Evolutionary conservation across 768 basidiomycete genomes (phyloP), one percentile per base, ranked within the genome.

Genomic region (Trametes meyenii): DNA sequence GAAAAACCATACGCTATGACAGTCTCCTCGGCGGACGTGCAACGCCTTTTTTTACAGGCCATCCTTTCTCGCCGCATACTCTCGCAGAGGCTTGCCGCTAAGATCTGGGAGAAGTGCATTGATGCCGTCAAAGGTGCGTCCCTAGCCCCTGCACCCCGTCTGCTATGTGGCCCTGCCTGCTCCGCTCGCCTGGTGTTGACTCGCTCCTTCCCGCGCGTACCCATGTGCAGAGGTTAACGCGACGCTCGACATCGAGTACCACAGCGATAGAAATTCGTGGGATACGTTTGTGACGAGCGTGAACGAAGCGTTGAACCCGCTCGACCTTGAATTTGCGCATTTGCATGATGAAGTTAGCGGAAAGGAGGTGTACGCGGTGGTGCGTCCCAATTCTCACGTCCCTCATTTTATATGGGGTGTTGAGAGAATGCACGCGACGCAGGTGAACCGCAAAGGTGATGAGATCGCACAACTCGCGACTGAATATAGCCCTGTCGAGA

Each of bases 361-460:
- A 13, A 75, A 73, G 56, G 83, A 83, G 61, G 81, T 86, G 76
- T 91, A 85, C 64, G 84, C 85, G 10, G 71, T 95, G 68, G 93
- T 94, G 65, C 64, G 87, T 73, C 36, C 45, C 36, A 10, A 23
- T 36, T 42, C 4, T 12, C n/a, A 6, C 29, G 17, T 65, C 24
- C 8, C 29, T 0, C 17, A 17, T n/a, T 7, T 23, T 21, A 16
- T 12, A 19, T 12, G 5, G 16, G 21, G 36, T 17, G 17, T 49
- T n/a, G n/a, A n/a, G n/a, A n/a, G 13, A 49, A 4, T 8, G 19
- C 21, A 42, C 48, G 4, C 38, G 10, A 39, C 49, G 3, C 56
- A 95, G 93, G 86, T 92, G 46, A 96, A 96, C 70, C 77, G 81
- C 10, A 90, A 86, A 63, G 87, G 85, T 17, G 94, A 96, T 67